Evolutionary conservation across 129 eudicot genomes (phyloP).

Genomic region (Dittrichia graveolens): DNA sequence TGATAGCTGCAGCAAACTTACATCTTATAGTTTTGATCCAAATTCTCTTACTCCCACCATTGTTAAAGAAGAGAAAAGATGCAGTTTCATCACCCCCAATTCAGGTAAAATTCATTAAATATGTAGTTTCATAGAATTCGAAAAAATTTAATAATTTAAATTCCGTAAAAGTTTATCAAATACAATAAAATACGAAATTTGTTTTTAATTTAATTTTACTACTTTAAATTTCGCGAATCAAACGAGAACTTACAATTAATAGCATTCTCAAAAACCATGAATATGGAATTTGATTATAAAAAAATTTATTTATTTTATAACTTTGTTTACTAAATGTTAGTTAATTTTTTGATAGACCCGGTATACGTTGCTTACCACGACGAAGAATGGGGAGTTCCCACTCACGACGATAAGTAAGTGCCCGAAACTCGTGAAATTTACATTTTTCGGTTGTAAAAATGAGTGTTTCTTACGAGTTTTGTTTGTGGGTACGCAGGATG

Average conservation of each 20-base stretch:
- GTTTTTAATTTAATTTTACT: no score
- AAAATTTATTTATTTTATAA: neutral
- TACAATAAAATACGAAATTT: no score
- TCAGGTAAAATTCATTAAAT: constrained; percentile 61
- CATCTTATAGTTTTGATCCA: constrained; percentile 28
- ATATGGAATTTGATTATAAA: neutral
- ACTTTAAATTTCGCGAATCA: no score
- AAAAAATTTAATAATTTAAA: no score
- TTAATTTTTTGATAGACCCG: constrained; percentile 55
- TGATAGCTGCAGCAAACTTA: constrained; percentile 37
- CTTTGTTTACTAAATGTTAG: neutral
- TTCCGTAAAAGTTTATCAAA: no score
- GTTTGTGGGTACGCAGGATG: constrained; percentile 46
- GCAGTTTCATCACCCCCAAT: constrained; percentile 76
- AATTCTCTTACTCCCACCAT: constrained; percentile 12
- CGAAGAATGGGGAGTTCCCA: constrained; percentile 96
- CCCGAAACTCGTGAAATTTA: neutral
- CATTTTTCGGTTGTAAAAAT: neutral
- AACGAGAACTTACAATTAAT: no score
- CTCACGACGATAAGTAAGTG: constrained; percentile 83
- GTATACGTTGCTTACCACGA: constrained; percentile 84
- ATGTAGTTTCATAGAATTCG: no score
- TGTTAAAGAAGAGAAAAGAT: constrained; percentile 62
- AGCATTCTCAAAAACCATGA: no score
- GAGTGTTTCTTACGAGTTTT: constrained; percentile 10